Conservation (phyloP, 495 filamentous ascomycete species). For the Arthonia radiata region DNA sequence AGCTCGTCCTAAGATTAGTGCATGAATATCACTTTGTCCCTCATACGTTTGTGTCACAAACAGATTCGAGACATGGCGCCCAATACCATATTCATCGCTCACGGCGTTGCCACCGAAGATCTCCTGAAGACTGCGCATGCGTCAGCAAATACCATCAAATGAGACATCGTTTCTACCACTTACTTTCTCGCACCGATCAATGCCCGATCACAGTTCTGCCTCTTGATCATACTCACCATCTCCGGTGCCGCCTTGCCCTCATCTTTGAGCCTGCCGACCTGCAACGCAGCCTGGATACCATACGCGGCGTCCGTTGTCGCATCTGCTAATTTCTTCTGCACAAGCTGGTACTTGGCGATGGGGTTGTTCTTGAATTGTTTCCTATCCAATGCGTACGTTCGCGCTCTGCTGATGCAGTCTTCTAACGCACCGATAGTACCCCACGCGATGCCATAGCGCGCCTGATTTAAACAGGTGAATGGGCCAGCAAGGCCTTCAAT, state of each 20-base stretch:
- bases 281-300: constrained; percentile 60
- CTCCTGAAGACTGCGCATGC: constrained; percentile 45
- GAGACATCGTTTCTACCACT: constrained; percentile 9
- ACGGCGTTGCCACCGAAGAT: constrained; percentile 93
- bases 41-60: constrained; percentile 98
- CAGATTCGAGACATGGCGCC: constrained; percentile 81
- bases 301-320: constrained; percentile 78
- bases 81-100: constrained; percentile 88
- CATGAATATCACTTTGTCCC: constrained; percentile 88
- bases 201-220: constrained; percentile 90
- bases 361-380: constrained; percentile 95
- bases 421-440: constrained; percentile 84
- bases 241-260: constrained; percentile 68
- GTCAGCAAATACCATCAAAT: constrained; percentile 3
- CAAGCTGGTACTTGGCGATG: constrained; percentile 88
- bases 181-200: constrained; percentile 52
- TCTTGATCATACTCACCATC: constrained; percentile 97
- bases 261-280: constrained; percentile 86
- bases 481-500: constrained; percentile 74
- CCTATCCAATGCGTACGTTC: constrained; percentile 69
- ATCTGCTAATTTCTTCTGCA: constrained; percentile 93
- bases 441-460: constrained; percentile 79
- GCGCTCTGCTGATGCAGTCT: constrained; percentile 58
- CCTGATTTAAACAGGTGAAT: constrained; percentile 84
- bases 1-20: constrained; percentile 41